Evolutionary conservation across 257 asterid genomes (phyloP).

Genomic region (Przewalskia tangutica): DNA sequence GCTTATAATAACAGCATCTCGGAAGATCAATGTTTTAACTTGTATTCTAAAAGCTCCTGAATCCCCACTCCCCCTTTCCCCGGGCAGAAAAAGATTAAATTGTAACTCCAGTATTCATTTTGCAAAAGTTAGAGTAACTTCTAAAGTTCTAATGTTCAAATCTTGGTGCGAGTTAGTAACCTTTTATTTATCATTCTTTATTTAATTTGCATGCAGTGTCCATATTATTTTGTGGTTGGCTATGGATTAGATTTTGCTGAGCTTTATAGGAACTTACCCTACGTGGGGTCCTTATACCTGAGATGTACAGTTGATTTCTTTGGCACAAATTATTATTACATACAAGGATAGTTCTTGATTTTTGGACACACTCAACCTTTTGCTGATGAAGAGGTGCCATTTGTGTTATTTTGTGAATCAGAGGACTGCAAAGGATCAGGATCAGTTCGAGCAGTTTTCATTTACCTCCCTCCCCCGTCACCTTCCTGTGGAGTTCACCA

Average conservation of each 20-base stretch:
- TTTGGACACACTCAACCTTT: background rate
- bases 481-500: background rate
- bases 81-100: background rate
- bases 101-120: background rate
- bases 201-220: constrained; percentile 47
- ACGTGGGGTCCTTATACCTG: constrained; percentile 72
- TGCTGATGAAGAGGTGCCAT: background rate
- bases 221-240: constrained; percentile 83
- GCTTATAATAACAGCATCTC: background rate
- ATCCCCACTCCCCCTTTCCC: background rate
- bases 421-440: background rate
- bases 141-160: background rate
- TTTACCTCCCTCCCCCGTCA: background rate
- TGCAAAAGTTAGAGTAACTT: background rate
- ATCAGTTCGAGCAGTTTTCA: too few species aligned
- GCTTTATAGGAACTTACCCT: constrained; percentile 81
- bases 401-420: background rate
- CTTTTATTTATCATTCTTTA: background rate
- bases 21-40: background rate
- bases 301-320: constrained; percentile 33
- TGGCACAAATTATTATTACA: background rate
- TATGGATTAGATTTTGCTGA: constrained; percentile 83
- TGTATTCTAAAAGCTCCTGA: background rate
- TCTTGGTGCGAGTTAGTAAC: background rate
- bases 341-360: background rate